Conservation (phyloP, 2,329 filamentous ascomycete genomes). For the Rhynchosporium agropyri region DNA sequence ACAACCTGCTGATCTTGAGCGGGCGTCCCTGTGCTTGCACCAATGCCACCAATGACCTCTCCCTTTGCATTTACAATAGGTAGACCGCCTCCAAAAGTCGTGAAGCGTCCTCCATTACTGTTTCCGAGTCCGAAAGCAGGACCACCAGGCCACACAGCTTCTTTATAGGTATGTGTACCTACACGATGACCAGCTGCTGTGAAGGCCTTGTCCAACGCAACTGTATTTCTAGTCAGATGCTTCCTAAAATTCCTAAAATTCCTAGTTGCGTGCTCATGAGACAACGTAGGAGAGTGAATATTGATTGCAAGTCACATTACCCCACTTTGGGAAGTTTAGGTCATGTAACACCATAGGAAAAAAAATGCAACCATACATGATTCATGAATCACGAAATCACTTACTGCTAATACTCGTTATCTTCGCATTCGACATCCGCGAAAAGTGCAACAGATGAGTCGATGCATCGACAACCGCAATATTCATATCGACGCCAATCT, state of each 20-base stretch:
- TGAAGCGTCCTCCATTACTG: slow-evolving; percentile 56
- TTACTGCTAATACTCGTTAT: slow-evolving; percentile 34
- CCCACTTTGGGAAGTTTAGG: slow-evolving; percentile 3
- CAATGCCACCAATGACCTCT: slow-evolving; percentile 55
- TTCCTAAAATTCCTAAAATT: too few relatives aligned
- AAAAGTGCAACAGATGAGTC: slow-evolving; percentile 37
- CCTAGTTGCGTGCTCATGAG: background rate
- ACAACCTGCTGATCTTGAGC: slow-evolving; percentile 57
- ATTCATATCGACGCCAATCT: slow-evolving; percentile 37
- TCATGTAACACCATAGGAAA: too few relatives aligned
- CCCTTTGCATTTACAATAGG: slow-evolving; percentile 51
- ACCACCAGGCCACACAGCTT: slow-evolving; percentile 56
- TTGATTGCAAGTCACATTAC: slow-evolving; percentile 15
- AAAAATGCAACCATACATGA: too few relatives aligned
- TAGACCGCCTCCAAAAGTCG: slow-evolving; percentile 55
- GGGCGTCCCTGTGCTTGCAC: slow-evolving; percentile 57
- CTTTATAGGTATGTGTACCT: slow-evolving; percentile 55
- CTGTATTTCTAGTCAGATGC: slow-evolving; percentile 16
- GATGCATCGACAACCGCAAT: slow-evolving; percentile 39
- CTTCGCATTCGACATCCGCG: slow-evolving; percentile 37
- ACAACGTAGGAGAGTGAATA: slow-evolving; percentile 3
- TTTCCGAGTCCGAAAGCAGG: slow-evolving; percentile 54
- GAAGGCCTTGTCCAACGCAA: slow-evolving; percentile 51
- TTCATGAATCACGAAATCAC: slow-evolving; percentile 5
- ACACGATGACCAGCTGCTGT: slow-evolving; percentile 57